Conservation (phyloP, 352 stramenopile genomes). For the Pythium coloratum region DNA sequence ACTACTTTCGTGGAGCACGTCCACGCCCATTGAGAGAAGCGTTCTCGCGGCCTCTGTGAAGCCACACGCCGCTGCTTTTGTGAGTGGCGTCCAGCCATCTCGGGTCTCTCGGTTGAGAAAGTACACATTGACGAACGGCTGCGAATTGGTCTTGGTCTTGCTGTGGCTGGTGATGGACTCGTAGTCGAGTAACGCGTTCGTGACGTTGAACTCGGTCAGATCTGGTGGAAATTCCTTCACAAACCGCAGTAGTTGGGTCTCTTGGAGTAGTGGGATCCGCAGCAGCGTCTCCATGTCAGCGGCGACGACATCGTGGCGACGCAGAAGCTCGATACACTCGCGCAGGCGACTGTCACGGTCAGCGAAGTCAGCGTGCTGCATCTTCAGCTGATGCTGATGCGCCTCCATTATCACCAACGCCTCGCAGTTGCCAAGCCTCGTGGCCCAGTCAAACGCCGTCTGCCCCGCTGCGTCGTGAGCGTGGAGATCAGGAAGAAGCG, state of each 20-base stretch:
- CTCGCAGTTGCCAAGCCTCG: slow-evolving; percentile 40
- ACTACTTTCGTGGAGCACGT: slow-evolving; percentile 47
- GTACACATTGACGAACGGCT: slow-evolving; percentile 30
- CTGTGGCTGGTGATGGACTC: slow-evolving; percentile 18
- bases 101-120: slow-evolving; percentile 58
- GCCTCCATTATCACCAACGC: slow-evolving; percentile 39
- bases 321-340: slow-evolving; percentile 40
- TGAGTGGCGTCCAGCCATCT: slow-evolving; percentile 69
- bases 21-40: slow-evolving; percentile 46
- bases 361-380: slow-evolving; percentile 31
- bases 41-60: slow-evolving; percentile 36
- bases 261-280: slow-evolving; percentile 39
- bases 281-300: slow-evolving; percentile 34
- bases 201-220: background rate
- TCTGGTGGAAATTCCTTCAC: slow-evolving; percentile 20
- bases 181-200: slow-evolving; percentile 13
- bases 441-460: slow-evolving; percentile 70
- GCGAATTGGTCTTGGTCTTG: background rate
- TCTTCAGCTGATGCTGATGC: slow-evolving; percentile 12
- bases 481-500: slow-evolving; percentile 43
- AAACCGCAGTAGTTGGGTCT: slow-evolving; percentile 39
- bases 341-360: slow-evolving; percentile 37
- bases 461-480: slow-evolving; percentile 45
- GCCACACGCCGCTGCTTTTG: slow-evolving; percentile 59
- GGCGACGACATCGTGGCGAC: slow-evolving; percentile 37